Evolutionary conservation across 1,139 yeast genomes (phyloP), one percentile per base, ranked within the genome.

Genomic region (Yamadazyma sp.): DNA sequence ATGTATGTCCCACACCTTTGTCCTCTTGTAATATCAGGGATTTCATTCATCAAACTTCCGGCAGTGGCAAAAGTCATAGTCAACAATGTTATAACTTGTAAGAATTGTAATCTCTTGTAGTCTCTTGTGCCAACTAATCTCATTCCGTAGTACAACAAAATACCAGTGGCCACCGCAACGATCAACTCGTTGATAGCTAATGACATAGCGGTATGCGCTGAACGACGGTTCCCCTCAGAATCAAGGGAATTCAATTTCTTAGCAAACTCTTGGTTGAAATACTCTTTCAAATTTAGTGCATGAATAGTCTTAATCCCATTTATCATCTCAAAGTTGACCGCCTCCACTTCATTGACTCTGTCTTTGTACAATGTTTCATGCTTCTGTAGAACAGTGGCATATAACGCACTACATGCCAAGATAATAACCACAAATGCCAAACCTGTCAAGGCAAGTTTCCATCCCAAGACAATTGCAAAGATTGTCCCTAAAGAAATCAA

Each of bases 391-490:
- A 81, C 35, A 1, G 54, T 48, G 2, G 88, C 79, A 55, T 81
- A 85, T 1, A 73, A 40, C 1, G 66, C 59, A 3, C 88, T 76
- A 5, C 79, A 60, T 0, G 77, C 15, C 3, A 74, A 59, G 41
- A 84, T 79, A 18, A 79, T 48, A 0, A 96, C 94, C 8, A 86
- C 73, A 56, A 89, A 70, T 0, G 95, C 73, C 8, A 89, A 52
- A 1, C 95, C 94, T 1, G 87, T 92, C 12, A 91, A 62, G 1
- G 96, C 78, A 36, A 92, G 65, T 51, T 83, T 85, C 98, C 98
- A 92, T 0, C 96, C 96, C n/a, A 74, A 56, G 0, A 72, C 70
- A 5, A 88, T 49, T 0, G 96, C 81, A 97, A 98, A 91, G 5
- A 78, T 64, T 4, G 81, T 50, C 2, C 96, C 95, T 17, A 81